Base-by-base conservation (phyloP, 1,139 yeast species). In the Kodamaea suecica region DNA sequence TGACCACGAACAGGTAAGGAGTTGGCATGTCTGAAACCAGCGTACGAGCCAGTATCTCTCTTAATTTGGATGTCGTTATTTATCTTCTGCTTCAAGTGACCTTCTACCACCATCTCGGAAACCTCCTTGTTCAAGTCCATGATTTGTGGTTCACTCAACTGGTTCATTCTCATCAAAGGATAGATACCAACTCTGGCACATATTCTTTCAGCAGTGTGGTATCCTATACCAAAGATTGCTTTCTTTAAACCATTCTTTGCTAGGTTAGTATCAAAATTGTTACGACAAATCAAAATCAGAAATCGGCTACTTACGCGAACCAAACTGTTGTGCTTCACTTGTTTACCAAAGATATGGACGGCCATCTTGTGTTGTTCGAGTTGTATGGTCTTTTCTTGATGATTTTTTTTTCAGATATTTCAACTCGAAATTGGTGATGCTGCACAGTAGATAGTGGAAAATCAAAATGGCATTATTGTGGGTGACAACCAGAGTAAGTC, bases 1-100 rank as follows among this genome's bases (percentile, higher is more conserved):
- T 92, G 98, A 52, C 98, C 98, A 56, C 84, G 81, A 27, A 88
- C 97, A 14, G 97, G 97, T 40, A 83, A 70, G 38, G 94, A 90
- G 64, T 78, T 70, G 35, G 88, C 84, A 58, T 92, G 98, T 65
- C 98, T 80, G 52, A 80, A 63, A 65, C 99, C 99, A 40, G 80
- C 81, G 56, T 83, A 86, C 20, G 94, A 80, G 19, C 96, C 96
- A 37, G 83, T 88, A 44, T 73, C 67, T 60, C 85, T 78, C 75
- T 88, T 88, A 55, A 85, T 67, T 35, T 77, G 76, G 48, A 92
- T 92, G 54, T 92, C 87, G 29, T 80, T 81, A 48, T 84, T 77
- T 28, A 90, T 75, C 49, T 84, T 76, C 38, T 87, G 86, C 52
- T 84, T 73, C 53, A 90, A 80, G 48, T 84, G 92, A 36, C 88